Evolutionary conservation across 257 asterid species (phyloP).

Genomic region (Solanum sejunctum): DNA sequence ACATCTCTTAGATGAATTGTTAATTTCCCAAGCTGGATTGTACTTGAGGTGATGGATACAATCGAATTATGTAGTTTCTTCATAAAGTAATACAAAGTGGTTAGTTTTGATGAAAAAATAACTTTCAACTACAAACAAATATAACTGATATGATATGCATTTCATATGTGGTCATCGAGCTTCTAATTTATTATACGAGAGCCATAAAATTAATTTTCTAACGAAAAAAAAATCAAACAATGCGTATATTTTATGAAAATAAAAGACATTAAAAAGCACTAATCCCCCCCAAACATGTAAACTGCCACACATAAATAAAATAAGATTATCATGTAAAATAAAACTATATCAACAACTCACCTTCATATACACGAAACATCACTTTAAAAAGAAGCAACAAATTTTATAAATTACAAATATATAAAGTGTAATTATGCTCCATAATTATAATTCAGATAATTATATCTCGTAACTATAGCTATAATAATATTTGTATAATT

Average conservation of each 20-base stretch:
- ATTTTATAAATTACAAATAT: too few species aligned
- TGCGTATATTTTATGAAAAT: neutral
- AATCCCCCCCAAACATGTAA: neutral
- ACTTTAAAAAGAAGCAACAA: too few species aligned
- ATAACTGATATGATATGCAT: neutral
- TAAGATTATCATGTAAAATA: too few species aligned
- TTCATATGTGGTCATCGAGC: neutral
- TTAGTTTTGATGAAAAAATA: neutral
- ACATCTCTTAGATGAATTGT: neutral
- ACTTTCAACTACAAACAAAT: neutral
- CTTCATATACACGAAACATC: too few species aligned
- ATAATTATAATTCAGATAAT: too few species aligned
- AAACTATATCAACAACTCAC: neutral
- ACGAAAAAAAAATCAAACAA: neutral
- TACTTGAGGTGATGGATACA: too few species aligned
- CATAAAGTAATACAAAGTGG: too few species aligned
- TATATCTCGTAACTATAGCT: too few species aligned
- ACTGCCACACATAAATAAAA: neutral
- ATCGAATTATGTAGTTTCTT: too few species aligned
- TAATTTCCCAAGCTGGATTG: neutral
- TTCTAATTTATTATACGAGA: neutral
- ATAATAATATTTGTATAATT: too few species aligned
- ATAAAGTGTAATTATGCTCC: too few species aligned
- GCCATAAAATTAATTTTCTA: neutral
- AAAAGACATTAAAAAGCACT: neutral